phyloP scores from a whole-genome alignment of 192 early-diverging fungal species.

The Umbelopsis sp. region DNA sequence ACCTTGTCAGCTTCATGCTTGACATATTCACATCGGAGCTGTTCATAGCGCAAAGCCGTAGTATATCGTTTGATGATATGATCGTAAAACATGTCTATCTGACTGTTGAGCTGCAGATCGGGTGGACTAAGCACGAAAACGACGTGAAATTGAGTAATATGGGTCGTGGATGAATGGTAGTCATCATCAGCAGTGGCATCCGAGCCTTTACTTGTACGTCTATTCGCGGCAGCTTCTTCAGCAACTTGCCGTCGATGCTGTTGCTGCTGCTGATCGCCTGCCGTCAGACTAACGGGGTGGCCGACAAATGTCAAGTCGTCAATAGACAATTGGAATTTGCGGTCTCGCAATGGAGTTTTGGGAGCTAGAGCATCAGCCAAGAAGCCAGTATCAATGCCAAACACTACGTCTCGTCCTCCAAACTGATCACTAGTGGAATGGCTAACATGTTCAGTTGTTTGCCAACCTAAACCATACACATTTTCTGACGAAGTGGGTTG shows the following conservation, averaged over 20 bases:
- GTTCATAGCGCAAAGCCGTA: constrained; percentile 77
- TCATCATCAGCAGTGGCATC: constrained; percentile 19
- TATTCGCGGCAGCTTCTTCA: background rate
- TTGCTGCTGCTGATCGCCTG: constrained; percentile 44
- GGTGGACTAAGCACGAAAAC: constrained; percentile 71
- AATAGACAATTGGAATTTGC: constrained; percentile 84
- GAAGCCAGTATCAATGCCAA: constrained; percentile 74
- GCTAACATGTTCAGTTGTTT: background rate
- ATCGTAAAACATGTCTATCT: constrained; percentile 71
- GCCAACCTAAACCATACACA: constrained; percentile 17
- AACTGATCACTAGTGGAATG: constrained; percentile 4
- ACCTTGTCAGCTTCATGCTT: constrained; percentile 76
- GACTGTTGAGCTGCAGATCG: constrained; percentile 53
- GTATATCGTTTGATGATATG: constrained; percentile 72
- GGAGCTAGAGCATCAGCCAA: constrained; percentile 90
- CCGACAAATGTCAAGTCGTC: constrained; percentile 88
- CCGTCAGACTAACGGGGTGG: constrained; percentile 69
- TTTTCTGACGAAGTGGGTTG: constrained; percentile 22
- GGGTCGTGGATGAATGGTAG: constrained; percentile 32
- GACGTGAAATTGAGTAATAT: constrained; percentile 79
- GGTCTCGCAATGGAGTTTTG: constrained; percentile 76
- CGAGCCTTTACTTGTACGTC: constrained; percentile 23
- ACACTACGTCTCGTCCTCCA: constrained; percentile 41
- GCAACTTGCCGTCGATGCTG: constrained; percentile 33
- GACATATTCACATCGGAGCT: constrained; percentile 74